Evolutionary conservation across 768 basidiomycete genomes (phyloP).

Genomic region (Lyophyllum atratum): DNA sequence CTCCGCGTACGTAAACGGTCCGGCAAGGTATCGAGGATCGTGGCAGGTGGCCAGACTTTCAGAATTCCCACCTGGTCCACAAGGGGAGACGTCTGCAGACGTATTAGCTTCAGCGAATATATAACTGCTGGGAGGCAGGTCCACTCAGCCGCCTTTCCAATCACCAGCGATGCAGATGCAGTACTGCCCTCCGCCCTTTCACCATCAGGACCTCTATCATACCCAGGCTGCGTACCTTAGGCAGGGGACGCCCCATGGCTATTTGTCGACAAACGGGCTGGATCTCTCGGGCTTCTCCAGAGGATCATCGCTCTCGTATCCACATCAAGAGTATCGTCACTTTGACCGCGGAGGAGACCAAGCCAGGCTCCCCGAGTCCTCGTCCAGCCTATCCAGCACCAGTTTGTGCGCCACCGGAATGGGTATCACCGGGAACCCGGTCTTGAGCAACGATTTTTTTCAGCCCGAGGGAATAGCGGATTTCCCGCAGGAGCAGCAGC

Average conservation of each 20-base stretch:
- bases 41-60: constrained; percentile 47
- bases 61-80: constrained; percentile 45
- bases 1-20: constrained; percentile 50
- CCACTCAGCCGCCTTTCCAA: constrained; percentile 35
- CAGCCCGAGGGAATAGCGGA: constrained; percentile 43
- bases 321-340: constrained; percentile 46
- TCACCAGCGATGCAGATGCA: constrained; percentile 40
- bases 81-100: constrained; percentile 38
- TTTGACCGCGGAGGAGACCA: constrained; percentile 40
- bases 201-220: constrained; percentile 31
- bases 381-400: constrained; percentile 33
- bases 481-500: constrained; percentile 31
- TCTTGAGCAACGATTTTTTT: constrained; percentile 24
- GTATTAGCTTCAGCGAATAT: constrained; percentile 47
- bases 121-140: constrained; percentile 39
- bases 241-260: constrained; percentile 28
- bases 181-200: constrained; percentile 29
- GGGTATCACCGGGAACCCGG: constrained; percentile 40
- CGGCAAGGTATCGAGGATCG: constrained; percentile 41
- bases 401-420: constrained; percentile 45
- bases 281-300: constrained; percentile 48
- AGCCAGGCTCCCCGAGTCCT: constrained; percentile 27
- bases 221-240: constrained; percentile 13
- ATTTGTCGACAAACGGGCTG: constrained; percentile 31
- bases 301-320: constrained; percentile 49